Conservation (phyloP, 2,329 filamentous ascomycete genomes). For the Pseudogymnoascus verrucosus region DNA sequence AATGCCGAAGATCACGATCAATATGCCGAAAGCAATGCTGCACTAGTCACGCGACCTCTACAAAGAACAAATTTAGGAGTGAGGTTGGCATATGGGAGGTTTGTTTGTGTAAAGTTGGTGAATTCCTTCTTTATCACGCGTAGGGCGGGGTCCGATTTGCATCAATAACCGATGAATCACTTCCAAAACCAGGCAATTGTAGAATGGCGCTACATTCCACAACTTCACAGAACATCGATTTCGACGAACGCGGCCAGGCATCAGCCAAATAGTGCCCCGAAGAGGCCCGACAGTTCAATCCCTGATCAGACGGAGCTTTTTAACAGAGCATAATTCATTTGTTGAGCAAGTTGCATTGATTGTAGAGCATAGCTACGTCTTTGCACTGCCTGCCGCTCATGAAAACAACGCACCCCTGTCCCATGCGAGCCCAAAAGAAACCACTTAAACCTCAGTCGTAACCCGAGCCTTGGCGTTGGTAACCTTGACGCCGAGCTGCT, state of each 20-base stretch:
- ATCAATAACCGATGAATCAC: neutral
- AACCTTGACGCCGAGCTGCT: constrained; percentile 98
- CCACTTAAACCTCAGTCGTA: constrained; percentile 75
- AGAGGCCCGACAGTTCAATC: neutral
- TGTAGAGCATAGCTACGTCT: constrained; percentile 27
- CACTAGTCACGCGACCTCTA: neutral
- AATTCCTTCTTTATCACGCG: neutral
- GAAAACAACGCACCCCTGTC: constrained; percentile 26
- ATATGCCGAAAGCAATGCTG: neutral
- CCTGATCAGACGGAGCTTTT: neutral
- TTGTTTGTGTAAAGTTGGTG: neutral
- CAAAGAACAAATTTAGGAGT: neutral
- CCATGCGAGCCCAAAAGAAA: constrained; percentile 28
- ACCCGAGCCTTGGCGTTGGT: constrained; percentile 99
- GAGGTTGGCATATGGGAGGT: neutral
- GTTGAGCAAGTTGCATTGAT: constrained; percentile 20
- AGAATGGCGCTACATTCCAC: neutral
- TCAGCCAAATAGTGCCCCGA: neutral
- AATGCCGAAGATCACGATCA: neutral
- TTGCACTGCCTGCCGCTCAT: constrained; percentile 25
- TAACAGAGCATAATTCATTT: constrained; percentile 5
- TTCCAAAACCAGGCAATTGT: neutral
- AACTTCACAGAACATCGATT: neutral
- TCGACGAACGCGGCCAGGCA: neutral
- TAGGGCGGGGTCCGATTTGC: neutral